Evolutionary conservation across 495 filamentous ascomycete genomes (phyloP).

Genomic region (Bombardia bombarda): DNA sequence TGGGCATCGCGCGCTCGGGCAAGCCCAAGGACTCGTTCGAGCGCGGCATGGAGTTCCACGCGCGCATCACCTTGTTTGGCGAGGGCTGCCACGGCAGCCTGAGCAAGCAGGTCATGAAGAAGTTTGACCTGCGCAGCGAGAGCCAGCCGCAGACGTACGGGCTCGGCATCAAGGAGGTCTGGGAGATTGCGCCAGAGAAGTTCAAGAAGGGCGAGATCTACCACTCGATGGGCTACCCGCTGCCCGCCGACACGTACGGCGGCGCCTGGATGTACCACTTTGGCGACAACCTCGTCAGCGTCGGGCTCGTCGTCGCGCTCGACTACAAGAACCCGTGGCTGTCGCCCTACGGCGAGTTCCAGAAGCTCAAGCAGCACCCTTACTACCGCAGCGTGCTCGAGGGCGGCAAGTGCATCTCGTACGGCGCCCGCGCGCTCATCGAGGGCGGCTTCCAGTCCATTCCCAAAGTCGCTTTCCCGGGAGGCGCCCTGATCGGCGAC

Average conservation of each 20-base stretch:
- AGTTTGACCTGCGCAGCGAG: conserved; percentile 83
- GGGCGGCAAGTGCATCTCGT: conserved; percentile 96
- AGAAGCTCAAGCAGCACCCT: conserved; percentile 97
- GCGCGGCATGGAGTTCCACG: conserved; percentile 97
- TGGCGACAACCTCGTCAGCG: conserved; percentile 89
- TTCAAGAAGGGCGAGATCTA: conserved; percentile 77
- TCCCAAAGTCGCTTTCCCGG: conserved; percentile 91
- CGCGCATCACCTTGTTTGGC: conserved; percentile 83
- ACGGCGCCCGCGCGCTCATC: conserved; percentile 85
- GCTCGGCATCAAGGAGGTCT: conserved; percentile 91
- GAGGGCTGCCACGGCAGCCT: conserved; percentile 96
- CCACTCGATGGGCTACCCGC: conserved; percentile 91
- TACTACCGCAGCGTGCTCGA: conserved; percentile 73
- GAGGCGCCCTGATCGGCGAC: conserved; percentile 92
- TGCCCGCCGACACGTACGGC: conserved; percentile 85
- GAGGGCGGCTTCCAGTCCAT: conserved; percentile 98
- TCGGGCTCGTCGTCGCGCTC: conserved; percentile 88
- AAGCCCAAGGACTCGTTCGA: conserved; percentile 89
- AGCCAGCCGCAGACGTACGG: conserved; percentile 93
- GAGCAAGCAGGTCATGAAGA: conserved; percentile 91
- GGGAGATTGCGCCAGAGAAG: conserved; percentile 92
- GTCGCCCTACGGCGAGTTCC: conserved; percentile 91
- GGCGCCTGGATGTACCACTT: conserved; percentile 99
- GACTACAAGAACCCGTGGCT: conserved; percentile 98
- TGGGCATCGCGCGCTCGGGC: conserved; percentile 73